phyloP scores from a whole-genome alignment of 1,284 basidiomycete species.

The Ustilago hordei region DNA sequence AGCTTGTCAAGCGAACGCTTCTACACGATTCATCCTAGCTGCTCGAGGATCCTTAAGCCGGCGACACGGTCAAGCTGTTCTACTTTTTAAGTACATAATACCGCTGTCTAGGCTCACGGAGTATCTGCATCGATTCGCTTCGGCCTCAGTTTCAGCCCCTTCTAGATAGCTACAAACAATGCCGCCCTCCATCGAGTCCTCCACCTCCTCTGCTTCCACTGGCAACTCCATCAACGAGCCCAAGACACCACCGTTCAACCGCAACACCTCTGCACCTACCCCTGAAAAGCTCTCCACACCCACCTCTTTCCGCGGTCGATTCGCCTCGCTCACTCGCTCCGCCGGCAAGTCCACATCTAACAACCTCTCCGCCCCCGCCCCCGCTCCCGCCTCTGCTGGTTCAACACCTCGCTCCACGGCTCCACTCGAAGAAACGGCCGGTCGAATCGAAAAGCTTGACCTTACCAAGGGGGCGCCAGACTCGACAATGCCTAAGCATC shows the following conservation, averaged over 20 bases:
- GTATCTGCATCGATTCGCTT: too few relatives aligned
- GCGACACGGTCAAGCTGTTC: too few relatives aligned
- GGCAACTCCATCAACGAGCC: conserved; percentile 18
- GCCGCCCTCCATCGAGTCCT: conserved; percentile 37
- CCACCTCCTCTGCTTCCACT: conserved; percentile 12
- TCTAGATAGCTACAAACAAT: conserved; percentile 4
- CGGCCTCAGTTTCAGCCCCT: too few relatives aligned
- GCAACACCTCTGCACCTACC: conserved; percentile 15
- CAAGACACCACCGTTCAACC: conserved; percentile 36
- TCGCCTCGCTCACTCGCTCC: conserved; percentile 44
- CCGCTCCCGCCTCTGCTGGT: conserved; percentile 4
- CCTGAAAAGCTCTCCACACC: conserved; percentile 9
- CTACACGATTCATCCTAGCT: too few relatives aligned
- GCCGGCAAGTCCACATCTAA: conserved; percentile 23
- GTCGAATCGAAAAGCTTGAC: conserved; percentile 27
- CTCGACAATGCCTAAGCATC: conserved; percentile 1
- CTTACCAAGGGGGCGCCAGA: conserved; percentile 13
- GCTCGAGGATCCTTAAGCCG: too few relatives aligned
- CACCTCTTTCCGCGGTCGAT: conserved; percentile 25
- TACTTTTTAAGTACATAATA: too few relatives aligned
- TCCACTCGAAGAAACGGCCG: conserved; percentile 12
- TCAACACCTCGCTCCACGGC: conserved; percentile 13
- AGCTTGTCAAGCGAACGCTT: too few relatives aligned
- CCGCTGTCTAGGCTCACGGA: too few relatives aligned
- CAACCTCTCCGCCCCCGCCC: conserved; percentile 2